Base-by-base conservation (phyloP, 106 monocot species). In the Xerophyta viscosa region DNA sequence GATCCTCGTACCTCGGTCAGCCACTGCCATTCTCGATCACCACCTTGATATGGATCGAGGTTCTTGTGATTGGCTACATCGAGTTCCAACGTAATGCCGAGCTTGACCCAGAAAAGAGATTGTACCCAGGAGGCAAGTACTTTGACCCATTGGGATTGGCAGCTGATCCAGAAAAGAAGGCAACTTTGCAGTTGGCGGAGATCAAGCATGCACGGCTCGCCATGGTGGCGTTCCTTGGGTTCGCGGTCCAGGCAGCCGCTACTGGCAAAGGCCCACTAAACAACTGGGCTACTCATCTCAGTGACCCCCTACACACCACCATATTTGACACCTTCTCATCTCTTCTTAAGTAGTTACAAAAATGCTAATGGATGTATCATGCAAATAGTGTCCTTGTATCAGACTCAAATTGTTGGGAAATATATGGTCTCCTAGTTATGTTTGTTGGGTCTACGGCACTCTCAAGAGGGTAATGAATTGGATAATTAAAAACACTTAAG, bases 191-290 rank as follows among this genome's bases (percentile, higher is more conserved):
- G 64, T 45, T 87, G 37, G 93, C 93, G 1, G 93, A 93, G 76
- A 87, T 93, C 67, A 93, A 93, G 75, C 93, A 93, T 53, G 93
- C 93, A 33, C 71, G 93, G 52, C 87, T 93, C n/a, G 93, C 93
- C 29, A 93, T 93, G 93, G 77, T 93, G 1, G 93, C 19, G 15
- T 87, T 88, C 68, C 51, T 93, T 9, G 93, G 93, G 45, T 93
- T 93, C 49, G 93, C 93, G 36, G 83, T 88, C 31, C 93, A 93
- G 59, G 93, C 93, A 2, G 87, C 87, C 12, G 83, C 71, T 48
- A 93, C 93, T 55, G 93, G 93, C 24, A 93, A 93, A 51, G 93
- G 93, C 0, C 93, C 93, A 1, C 83, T 93, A 26, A 80, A 93
- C 80, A 93, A 93, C 83, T 93, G 93, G 93, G 83, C 75, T 6